phyloP scores from a whole-genome alignment of 2,329 filamentous ascomycete species.

The Magnaporthiopsis rhizophila region DNA sequence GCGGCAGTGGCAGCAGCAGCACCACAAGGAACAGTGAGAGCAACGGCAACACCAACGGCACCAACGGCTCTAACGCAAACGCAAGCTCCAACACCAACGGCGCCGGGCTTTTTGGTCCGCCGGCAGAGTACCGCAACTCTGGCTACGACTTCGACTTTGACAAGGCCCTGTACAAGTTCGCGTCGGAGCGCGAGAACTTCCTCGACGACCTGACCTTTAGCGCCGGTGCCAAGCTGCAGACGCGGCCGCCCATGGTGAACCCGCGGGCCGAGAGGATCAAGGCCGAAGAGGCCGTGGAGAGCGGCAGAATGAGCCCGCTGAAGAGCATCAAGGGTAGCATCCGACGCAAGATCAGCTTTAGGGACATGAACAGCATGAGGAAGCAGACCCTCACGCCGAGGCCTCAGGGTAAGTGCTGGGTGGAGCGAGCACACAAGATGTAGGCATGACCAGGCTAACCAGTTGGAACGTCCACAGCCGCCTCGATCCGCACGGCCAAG shows the following conservation, averaged over 20 bases:
- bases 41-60: constrained; percentile 13
- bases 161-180: constrained; percentile 86
- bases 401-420: constrained; percentile 68
- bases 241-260: constrained; percentile 64
- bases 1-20: constrained; percentile 8
- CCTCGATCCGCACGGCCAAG: constrained; percentile 68
- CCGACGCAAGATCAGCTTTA: constrained; percentile 82
- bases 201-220: constrained; percentile 85
- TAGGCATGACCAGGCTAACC: too few relatives aligned
- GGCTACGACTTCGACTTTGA: constrained; percentile 84
- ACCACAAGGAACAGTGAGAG: constrained; percentile 14
- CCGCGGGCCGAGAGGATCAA: constrained; percentile 76
- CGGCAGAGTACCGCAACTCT: not conserved
- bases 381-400: constrained; percentile 67
- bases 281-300: constrained; percentile 55
- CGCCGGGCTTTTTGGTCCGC: not conserved
- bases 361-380: constrained; percentile 92
- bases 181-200: constrained; percentile 89
- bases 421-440: too few relatives aligned
- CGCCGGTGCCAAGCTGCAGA: constrained; percentile 69
- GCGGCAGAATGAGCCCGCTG: constrained; percentile 46
- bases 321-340: constrained; percentile 71
- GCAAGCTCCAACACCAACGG: constrained; percentile 6
- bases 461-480: constrained; percentile 30
- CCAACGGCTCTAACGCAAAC: constrained; percentile 29